phyloP scores from a whole-genome alignment of 2,329 filamentous ascomycete genomes.

The Monilinia laxa region DNA sequence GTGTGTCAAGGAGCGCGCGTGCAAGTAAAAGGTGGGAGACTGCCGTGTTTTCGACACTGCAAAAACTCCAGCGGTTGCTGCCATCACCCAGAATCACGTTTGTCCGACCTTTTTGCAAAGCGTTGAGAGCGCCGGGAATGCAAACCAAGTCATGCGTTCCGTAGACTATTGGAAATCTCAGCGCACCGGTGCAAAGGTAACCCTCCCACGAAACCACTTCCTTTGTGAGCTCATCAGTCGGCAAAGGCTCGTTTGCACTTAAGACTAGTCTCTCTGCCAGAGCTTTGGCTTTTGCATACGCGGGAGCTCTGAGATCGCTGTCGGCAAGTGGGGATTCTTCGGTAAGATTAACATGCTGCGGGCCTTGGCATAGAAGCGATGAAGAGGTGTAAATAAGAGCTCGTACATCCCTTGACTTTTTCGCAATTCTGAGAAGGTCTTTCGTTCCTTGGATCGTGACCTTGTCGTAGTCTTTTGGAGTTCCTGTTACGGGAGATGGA shows the following conservation, averaged over 20 bases:
- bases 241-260: neutral
- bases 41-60: conserved; percentile 12
- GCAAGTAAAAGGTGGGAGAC: conserved; percentile 1
- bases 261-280: conserved; percentile 13
- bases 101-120: conserved; percentile 9
- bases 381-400: conserved; percentile 14
- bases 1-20: neutral
- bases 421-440: conserved; percentile 2
- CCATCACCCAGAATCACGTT: conserved; percentile 8
- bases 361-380: conserved; percentile 13
- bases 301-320: conserved; percentile 3
- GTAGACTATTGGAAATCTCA: conserved; percentile 16
- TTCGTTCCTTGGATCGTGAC: conserved; percentile 15
- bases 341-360: conserved; percentile 2
- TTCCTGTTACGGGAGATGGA: conserved; percentile 16
- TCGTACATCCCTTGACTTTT: conserved; percentile 4
- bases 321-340: conserved; percentile 16
- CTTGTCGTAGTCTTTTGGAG: neutral
- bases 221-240: neutral
- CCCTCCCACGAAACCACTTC: neutral
- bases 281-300: conserved; percentile 10
- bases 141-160: conserved; percentile 15
- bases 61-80: conserved; percentile 17
- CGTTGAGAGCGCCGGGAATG: conserved; percentile 7
- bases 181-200: neutral